Evolutionary conservation across 768 basidiomycete genomes (phyloP), one percentile per base, ranked within the genome.

Genomic region (Tulasnella sp.): DNA sequence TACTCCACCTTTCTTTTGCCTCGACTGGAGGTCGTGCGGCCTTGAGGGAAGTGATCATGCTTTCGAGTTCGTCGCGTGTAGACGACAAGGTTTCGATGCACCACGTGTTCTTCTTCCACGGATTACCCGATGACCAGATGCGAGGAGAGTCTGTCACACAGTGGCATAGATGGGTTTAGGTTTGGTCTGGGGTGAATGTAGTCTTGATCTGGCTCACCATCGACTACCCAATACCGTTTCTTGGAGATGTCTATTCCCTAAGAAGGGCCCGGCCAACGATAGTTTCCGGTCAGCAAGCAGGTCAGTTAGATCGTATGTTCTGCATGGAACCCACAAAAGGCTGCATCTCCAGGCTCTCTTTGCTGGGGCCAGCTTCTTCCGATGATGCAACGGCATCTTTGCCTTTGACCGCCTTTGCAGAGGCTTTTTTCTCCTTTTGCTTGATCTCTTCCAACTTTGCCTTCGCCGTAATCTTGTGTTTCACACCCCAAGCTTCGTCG

Each of bases 401-500:
- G 29, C 17, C 27, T 22, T 53, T 53, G 31, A 41, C 9, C 12
- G 38, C 45, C 12, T 56, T 44, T 24, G 54, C 10, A 44, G 41
- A 29, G 11, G 54, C 24, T 44, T 56, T 56, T 22, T 56, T 43
- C 10, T 44, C 45, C 45, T 34, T 21, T 22, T 53, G 29, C 51
- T 53, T 53, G 19, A 19, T 41, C 30, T 53, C 41, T 41, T 27
- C 64, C 59, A 50, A 80, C 78, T 0, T 76, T 15, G 78, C 70
- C 19, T 77, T 73, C 60, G 85, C 82, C 60, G 79, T 81, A 73
- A 87, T 91, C 78, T 89, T 88, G 71, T 88, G 84, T 66, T 80
- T 79, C 66, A 88, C 85, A 67, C 87, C 87, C 88, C 89, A 90
- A 50, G 87, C 87, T 68, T 80, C 81, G 78, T 91, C 87, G 70